Conservation (phyloP, 2,329 filamentous ascomycete species). For the Sphaceloma murrayae region DNA sequence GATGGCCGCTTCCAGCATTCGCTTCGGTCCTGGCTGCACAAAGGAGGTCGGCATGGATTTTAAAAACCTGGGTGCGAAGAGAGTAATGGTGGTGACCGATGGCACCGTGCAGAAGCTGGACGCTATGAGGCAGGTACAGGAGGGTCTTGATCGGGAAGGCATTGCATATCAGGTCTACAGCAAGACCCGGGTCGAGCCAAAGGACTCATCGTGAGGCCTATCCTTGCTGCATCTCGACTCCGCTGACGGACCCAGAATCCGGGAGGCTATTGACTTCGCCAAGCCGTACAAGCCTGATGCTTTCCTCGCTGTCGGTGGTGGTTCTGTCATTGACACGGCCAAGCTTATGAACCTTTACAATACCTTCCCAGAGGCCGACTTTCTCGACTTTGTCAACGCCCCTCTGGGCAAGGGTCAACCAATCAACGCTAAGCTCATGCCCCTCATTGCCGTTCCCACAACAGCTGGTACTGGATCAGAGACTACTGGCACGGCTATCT, state of each 20-base stretch:
- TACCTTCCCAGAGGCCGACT: slow-evolving; percentile 81
- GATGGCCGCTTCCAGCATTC: slow-evolving; percentile 91
- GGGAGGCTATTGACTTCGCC: slow-evolving; percentile 78
- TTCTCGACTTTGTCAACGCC: slow-evolving; percentile 95
- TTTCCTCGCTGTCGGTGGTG: slow-evolving; percentile 83
- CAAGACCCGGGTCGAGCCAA: slow-evolving; percentile 76
- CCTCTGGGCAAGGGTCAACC: slow-evolving; percentile 77
- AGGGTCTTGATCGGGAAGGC: slow-evolving; percentile 67
- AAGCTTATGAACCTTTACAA: slow-evolving; percentile 98
- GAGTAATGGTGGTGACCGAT: slow-evolving; percentile 89
- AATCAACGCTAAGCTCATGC: slow-evolving; percentile 60
- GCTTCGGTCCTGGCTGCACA: slow-evolving; percentile 86
- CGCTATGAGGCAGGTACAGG: slow-evolving; percentile 80
- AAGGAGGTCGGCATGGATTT: slow-evolving; percentile 98
- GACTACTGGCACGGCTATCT: slow-evolving; percentile 96
- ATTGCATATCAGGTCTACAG: slow-evolving; percentile 75
- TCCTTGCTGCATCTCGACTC: background rate
- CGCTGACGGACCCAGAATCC: slow-evolving; percentile 49
- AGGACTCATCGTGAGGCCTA: slow-evolving; percentile 69
- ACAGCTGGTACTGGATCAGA: slow-evolving; percentile 84
- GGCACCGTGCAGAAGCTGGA: slow-evolving; percentile 68
- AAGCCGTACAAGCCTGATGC: slow-evolving; percentile 76
- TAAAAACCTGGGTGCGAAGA: slow-evolving; percentile 76
- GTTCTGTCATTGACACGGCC: slow-evolving; percentile 94
- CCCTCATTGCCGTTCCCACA: slow-evolving; percentile 73